phyloP scores from a whole-genome alignment of 2,329 filamentous ascomycete genomes.

The Aspergillus cejpii region DNA sequence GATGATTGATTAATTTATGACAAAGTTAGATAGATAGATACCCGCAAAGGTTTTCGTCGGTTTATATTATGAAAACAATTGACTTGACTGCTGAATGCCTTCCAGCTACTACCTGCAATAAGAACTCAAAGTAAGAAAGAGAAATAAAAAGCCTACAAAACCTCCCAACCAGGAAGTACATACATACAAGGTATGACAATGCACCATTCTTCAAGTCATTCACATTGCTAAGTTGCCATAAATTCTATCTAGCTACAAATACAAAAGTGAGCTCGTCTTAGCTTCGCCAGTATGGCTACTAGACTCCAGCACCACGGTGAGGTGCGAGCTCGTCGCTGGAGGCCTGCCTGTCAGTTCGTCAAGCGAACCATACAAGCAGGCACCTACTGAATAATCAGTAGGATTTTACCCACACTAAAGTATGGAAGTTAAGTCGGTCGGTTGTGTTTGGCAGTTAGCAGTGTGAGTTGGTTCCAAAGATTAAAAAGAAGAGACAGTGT shows the following conservation, averaged over 20 bases:
- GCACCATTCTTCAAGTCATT: not conserved
- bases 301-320: slow-evolving; percentile 12
- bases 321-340: slow-evolving; percentile 11
- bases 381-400: not conserved
- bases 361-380: not conserved
- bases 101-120: too few relatives aligned
- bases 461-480: too few relatives aligned
- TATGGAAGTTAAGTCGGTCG: too few relatives aligned
- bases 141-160: too few relatives aligned
- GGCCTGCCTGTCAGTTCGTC: not conserved
- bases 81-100: not conserved
- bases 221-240: not conserved
- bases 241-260: not conserved
- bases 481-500: too few relatives aligned
- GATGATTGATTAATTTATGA: slow-evolving; percentile 30
- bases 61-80: not conserved
- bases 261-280: slow-evolving; percentile 5
- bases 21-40: slow-evolving; percentile 17
- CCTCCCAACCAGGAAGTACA: not conserved
- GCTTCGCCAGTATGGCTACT: slow-evolving; percentile 9
- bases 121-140: too few relatives aligned
- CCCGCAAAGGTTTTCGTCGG: slow-evolving; percentile 20
- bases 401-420: not conserved
- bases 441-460: too few relatives aligned
- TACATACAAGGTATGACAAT: not conserved